phyloP scores from a whole-genome alignment of 805 yeast species.

The Yarrowia sp. region DNA sequence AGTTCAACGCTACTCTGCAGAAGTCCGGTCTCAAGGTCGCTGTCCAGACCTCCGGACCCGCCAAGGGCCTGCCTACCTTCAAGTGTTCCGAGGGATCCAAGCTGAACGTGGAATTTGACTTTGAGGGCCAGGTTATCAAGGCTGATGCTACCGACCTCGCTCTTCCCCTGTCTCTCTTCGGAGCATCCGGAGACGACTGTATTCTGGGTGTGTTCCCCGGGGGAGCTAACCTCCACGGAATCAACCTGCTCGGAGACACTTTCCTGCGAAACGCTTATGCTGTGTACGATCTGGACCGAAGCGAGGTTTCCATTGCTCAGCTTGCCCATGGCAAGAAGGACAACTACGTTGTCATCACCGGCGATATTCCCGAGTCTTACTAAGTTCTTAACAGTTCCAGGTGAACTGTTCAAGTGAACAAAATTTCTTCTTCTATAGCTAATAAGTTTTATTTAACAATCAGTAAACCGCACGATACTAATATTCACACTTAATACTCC shows the following conservation, averaged over 20 bases:
- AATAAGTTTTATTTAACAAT: no score
- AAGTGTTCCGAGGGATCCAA: constrained; percentile 32
- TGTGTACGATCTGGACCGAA: background rate
- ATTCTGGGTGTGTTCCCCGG: background rate
- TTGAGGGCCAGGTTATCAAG: constrained; percentile 44
- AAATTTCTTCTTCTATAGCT: no score
- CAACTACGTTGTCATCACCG: background rate
- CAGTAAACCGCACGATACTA: no score
- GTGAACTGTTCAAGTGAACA: no score
- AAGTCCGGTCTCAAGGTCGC: constrained; percentile 39
- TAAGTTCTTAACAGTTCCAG: background rate
- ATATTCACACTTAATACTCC: no score
- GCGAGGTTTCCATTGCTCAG: constrained; percentile 32
- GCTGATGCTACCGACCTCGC: background rate
- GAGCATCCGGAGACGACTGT: background rate
- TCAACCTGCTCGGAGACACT: background rate
- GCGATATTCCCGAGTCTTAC: background rate
- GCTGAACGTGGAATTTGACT: constrained; percentile 41
- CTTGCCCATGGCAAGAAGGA: constrained; percentile 4
- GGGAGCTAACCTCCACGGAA: background rate
- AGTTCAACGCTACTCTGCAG: background rate
- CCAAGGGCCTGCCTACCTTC: constrained; percentile 27
- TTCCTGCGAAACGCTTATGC: background rate
- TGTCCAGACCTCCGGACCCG: background rate
- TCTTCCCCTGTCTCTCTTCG: background rate